Conservation (phyloP, 108 stramenopile species). For the Cyclotella baltica region DNA sequence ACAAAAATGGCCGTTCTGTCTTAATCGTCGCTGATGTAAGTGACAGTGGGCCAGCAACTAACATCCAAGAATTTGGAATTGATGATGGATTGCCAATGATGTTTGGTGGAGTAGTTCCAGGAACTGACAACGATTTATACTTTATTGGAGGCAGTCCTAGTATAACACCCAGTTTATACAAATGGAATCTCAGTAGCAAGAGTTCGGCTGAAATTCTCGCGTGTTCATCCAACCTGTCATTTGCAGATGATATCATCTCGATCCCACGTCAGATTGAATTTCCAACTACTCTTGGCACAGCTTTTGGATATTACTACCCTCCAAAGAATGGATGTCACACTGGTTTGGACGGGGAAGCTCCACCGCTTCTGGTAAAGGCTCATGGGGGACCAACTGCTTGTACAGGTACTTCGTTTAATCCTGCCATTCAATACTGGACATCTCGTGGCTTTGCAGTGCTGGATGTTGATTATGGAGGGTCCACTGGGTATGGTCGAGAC, state of each 20-base stretch:
- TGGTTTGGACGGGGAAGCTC: constrained; percentile 50
- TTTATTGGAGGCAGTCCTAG: constrained; percentile 71
- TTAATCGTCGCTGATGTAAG: constrained; percentile 57
- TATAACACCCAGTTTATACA: constrained; percentile 62
- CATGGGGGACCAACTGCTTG: constrained; percentile 87
- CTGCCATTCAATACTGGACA: constrained; percentile 84
- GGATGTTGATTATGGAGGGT: constrained; percentile 88
- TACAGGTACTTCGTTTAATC: constrained; percentile 71
- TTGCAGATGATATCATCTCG: constrained; percentile 61
- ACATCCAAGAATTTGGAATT: constrained; percentile 43
- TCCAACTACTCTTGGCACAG: constrained; percentile 63
- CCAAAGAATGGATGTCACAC: constrained; percentile 62
- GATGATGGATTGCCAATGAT: constrained; percentile 64
- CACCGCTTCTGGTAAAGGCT: constrained; percentile 84
- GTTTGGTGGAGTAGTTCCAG: constrained; percentile 58
- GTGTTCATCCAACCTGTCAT: constrained; percentile 55
- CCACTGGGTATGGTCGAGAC: constrained; percentile 80
- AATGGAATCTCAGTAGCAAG: constrained; percentile 57
- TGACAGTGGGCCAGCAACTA: constrained; percentile 18
- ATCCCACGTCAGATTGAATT: constrained; percentile 68
- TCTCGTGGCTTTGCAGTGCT: constrained; percentile 85
- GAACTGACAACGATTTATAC: constrained; percentile 53
- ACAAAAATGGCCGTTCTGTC: constrained; percentile 58
- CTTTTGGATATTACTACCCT: constrained; percentile 76
- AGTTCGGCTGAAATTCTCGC: constrained; percentile 48